Conservation (phyloP, 2,329 filamentous ascomycete genomes). For the Trichophyton mentagrophytes region DNA sequence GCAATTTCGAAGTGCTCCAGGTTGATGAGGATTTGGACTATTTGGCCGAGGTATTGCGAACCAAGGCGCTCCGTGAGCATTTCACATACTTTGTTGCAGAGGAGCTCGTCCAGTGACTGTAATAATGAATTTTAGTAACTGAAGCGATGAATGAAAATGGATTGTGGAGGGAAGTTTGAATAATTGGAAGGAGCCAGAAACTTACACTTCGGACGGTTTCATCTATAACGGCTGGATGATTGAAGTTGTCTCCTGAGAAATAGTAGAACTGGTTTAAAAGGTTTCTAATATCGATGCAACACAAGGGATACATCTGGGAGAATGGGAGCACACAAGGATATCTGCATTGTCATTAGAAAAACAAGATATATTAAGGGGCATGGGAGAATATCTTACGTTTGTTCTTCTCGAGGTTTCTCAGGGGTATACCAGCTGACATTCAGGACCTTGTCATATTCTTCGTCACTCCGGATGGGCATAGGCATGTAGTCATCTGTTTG, state of each 20-base stretch:
- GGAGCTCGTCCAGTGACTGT: constrained; percentile 82
- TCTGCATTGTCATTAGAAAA: constrained; percentile 31
- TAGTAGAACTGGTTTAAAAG: constrained; percentile 98
- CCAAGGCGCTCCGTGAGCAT: constrained; percentile 75
- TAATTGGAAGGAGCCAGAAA: constrained; percentile 1
- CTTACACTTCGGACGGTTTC: constrained; percentile 67
- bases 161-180: neutral
- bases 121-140: neutral
- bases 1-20: constrained; percentile 92
- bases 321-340: constrained; percentile 95
- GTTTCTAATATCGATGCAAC: constrained; percentile 95
- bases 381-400: constrained; percentile 45
- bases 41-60: constrained; percentile 91
- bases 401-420: constrained; percentile 60
- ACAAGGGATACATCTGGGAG: constrained; percentile 96
- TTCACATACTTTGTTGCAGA: constrained; percentile 83
- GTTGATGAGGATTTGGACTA: constrained; percentile 96
- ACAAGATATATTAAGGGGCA: neutral
- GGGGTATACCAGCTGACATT: constrained; percentile 94
- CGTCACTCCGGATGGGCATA: constrained; percentile 81
- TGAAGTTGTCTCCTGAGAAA: constrained; percentile 92
- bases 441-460: constrained; percentile 91
- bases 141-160: neutral
- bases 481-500: constrained; percentile 99
- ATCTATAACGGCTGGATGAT: constrained; percentile 79